phyloP scores from a whole-genome alignment of 495 filamentous ascomycete species.

The Chaetomium tenue region DNA sequence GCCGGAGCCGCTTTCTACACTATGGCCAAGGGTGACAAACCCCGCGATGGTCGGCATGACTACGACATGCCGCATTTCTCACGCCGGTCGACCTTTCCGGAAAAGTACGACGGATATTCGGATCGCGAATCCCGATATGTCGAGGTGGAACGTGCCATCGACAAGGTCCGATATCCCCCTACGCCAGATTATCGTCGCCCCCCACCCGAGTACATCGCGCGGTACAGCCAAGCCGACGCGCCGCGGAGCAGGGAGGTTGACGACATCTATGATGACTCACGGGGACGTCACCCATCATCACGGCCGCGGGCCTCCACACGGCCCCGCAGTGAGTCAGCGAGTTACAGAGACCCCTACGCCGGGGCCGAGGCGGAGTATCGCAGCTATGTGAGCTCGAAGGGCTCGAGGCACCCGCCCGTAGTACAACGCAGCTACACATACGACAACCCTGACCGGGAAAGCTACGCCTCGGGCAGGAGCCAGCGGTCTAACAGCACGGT shows the following conservation, averaged over 20 bases:
- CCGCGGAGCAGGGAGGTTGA: slow-evolving; percentile 46
- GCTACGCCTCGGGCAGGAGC: slow-evolving; percentile 42
- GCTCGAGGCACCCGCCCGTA: slow-evolving; percentile 30
- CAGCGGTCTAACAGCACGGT: slow-evolving; percentile 38
- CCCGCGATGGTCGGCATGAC: slow-evolving; percentile 43
- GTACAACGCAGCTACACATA: slow-evolving; percentile 37
- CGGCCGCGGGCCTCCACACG: slow-evolving; percentile 33
- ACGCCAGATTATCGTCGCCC: slow-evolving; percentile 31
- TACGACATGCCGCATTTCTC: slow-evolving; percentile 38
- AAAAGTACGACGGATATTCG: slow-evolving; percentile 38
- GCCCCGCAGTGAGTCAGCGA: slow-evolving; percentile 38
- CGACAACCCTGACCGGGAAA: slow-evolving; percentile 37
- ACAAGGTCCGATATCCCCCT: slow-evolving; percentile 34
- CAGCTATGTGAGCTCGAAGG: slow-evolving; percentile 32
- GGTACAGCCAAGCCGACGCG: slow-evolving; percentile 37
- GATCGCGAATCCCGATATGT: slow-evolving; percentile 38
- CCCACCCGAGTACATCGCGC: slow-evolving; percentile 38
- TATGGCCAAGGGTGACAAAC: slow-evolving; percentile 58
- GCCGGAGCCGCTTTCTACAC: slow-evolving; percentile 76
- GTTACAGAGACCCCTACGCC: slow-evolving; percentile 34
- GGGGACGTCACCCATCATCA: slow-evolving; percentile 39
- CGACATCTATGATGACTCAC: slow-evolving; percentile 41
- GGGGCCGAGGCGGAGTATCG: slow-evolving; percentile 36
- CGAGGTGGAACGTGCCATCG: slow-evolving; percentile 35
- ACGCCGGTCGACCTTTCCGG: slow-evolving; percentile 41